Evolutionary conservation across 805 yeast genomes (phyloP).

Genomic region (Metschnikowia lunata): DNA sequence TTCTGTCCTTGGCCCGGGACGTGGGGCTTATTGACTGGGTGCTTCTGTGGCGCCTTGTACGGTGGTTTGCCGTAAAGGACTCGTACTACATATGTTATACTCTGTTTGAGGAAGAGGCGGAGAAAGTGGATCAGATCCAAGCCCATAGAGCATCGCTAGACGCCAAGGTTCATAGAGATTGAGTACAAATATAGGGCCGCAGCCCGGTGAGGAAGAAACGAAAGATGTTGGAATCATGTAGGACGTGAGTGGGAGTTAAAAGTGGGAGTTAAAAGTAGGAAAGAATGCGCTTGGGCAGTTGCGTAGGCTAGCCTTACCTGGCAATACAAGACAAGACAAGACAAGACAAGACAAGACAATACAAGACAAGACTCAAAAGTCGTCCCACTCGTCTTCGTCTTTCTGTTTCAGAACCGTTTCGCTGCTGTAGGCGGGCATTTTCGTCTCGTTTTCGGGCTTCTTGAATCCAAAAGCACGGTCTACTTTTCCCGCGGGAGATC

Average conservation of each 20-base stretch:
- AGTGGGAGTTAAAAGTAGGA: too few relatives aligned
- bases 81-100: constrained; percentile 47
- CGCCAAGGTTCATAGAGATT: too few relatives aligned
- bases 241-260: too few relatives aligned
- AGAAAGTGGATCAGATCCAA: background rate
- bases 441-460: constrained; percentile 56
- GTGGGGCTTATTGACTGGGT: constrained; percentile 66
- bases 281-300: too few relatives aligned
- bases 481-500: constrained; percentile 21
- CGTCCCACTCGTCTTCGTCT: constrained; percentile 62
- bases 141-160: background rate
- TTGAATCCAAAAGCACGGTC: constrained; percentile 66
- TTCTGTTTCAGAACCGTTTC: constrained; percentile 19
- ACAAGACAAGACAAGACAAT: too few relatives aligned
- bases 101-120: constrained; percentile 44
- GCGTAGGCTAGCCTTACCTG: too few relatives aligned
- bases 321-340: too few relatives aligned
- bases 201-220: too few relatives aligned
- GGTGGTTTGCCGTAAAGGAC: constrained; percentile 54
- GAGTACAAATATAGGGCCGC: too few relatives aligned
- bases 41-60: constrained; percentile 52
- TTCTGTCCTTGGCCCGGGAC: constrained; percentile 54
- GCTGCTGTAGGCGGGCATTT: constrained; percentile 35
- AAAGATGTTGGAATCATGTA: too few relatives aligned
- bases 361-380: constrained; percentile 37